Evolutionary conservation across 177 flowering plant species (phyloP).

Genomic region (Vitis hybrid): DNA sequence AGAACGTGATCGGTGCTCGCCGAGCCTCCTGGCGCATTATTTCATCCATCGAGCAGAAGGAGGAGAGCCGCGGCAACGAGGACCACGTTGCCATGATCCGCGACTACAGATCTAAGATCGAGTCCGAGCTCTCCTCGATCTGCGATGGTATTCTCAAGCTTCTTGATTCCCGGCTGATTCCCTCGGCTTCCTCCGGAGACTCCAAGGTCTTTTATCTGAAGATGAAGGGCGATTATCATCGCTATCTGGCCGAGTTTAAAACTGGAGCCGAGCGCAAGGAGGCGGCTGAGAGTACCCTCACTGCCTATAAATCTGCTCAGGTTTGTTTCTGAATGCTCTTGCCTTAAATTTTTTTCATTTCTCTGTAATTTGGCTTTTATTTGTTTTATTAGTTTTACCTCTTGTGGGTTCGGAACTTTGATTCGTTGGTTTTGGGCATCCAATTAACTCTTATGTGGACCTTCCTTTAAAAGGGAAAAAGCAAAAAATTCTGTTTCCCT

Average conservation of each 20-base stretch:
- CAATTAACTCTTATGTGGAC: too few species aligned
- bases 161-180: conserved; percentile 42
- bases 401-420: too few species aligned
- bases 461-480: too few species aligned
- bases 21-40: conserved; percentile 25
- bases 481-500: too few species aligned
- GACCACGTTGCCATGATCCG: conserved; percentile 45
- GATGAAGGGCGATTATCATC: conserved; percentile 67
- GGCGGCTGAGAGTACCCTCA: conserved; percentile 51
- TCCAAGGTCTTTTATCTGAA: conserved; percentile 57
- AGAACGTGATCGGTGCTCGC: conserved; percentile 26
- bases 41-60: conserved; percentile 61
- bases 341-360: background rate
- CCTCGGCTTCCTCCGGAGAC: conserved; percentile 42
- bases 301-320: conserved; percentile 61
- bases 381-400: background rate
- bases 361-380: background rate
- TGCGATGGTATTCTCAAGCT: conserved; percentile 50
- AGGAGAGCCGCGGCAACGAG: conserved; percentile 53
- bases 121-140: conserved; percentile 45
- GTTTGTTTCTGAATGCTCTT: conserved; percentile 12
- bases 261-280: conserved; percentile 51
- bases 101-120: conserved; percentile 54
- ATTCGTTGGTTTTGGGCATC: too few species aligned
- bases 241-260: conserved; percentile 61